Base-by-base conservation (phyloP, 208 protist species). In the Spongospora subterranea region DNA sequence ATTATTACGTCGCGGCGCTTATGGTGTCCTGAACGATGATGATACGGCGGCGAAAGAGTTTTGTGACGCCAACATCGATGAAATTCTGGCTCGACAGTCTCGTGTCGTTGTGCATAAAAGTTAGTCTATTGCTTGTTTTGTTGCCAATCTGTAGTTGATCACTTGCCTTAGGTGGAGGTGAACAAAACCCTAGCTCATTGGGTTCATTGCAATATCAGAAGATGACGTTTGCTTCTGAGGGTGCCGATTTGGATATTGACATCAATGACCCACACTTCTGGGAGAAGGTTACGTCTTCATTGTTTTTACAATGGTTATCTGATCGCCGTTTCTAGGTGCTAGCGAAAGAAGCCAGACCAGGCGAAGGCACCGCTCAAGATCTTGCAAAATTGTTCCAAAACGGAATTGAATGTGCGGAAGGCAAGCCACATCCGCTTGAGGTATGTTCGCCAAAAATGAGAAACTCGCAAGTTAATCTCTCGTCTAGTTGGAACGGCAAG, bases 1-100 rank as follows among this genome's bases (percentile, higher is more conserved):
- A 17, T 43, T 82, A 13, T n/a, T 82, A 6, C 6, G 90, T 39
- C 20, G 43, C 13, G 90, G 90, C 40, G 90, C 46, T 6, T 92
- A 92, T 92, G 40, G 88, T 88, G 45, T 92, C n/a, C 43, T 77
- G 35, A 64, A 92, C 38, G 91, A 92, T 40, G 64, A 76, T 53
- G 91, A 92, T 92, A 76, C n/a, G 0, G 88, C 77, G 64, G 88
- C 53, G 29, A 91, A 92, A 41, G 88, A 92, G 1, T 92, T 92
- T 77, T 66, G 41, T 38, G 43, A 88, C 32, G 88, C 46, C 6
- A 71, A 91, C 24, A 92, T 92, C 39, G 88, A 92, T 88, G 46
- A 92, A 91, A 92, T 92, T 1, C 53, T 92, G 20, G 82, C 45
- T 32, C 50, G 77, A 13, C 0, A 53, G 0, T 88, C 89, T 39